phyloP scores from a whole-genome alignment of 2,329 filamentous ascomycete species.

The Corynespora cassiicola region DNA sequence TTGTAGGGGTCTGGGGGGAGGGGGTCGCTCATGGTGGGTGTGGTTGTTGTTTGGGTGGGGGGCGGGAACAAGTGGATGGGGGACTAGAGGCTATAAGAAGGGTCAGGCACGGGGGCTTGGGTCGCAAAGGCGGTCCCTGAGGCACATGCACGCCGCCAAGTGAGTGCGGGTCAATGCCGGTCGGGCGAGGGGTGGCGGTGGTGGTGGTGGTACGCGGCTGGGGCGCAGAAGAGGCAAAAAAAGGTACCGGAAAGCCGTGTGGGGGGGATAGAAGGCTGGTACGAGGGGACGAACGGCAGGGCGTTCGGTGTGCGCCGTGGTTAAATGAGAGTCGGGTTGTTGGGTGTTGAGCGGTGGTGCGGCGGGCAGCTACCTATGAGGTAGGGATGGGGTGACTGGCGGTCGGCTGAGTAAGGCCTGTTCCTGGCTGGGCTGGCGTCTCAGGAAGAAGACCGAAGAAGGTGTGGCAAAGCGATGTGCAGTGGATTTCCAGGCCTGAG shows the following conservation, averaged over 20 bases:
- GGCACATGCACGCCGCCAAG: conserved; percentile 17
- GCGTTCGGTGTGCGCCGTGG: conserved; percentile 4
- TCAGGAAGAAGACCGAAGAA: conserved; percentile 7
- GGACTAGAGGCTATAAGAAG: conserved; percentile 14
- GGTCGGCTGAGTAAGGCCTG: conserved; percentile 9
- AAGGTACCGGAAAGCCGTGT: neutral
- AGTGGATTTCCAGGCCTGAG: too few species aligned
- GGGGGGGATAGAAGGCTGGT: neutral
- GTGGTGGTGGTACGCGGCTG: conserved; percentile 27
- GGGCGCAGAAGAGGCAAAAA: conserved; percentile 11
- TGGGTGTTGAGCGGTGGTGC: conserved; percentile 1
- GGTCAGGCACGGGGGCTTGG: conserved; percentile 3
- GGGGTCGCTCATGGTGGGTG: conserved; percentile 56
- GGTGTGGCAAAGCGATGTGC: conserved; percentile 10
- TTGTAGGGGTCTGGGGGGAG: conserved; percentile 78
- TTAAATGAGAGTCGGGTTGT: conserved; percentile 6
- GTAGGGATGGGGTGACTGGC: conserved; percentile 4
- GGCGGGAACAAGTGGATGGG: conserved; percentile 6
- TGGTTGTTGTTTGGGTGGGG: conserved; percentile 8
- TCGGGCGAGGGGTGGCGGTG: conserved; percentile 22
- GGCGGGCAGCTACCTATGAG: conserved; percentile 4
- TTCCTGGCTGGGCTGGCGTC: conserved; percentile 6
- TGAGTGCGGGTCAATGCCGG: conserved; percentile 13
- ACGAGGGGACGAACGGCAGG: conserved; percentile 5
- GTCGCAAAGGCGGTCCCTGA: conserved; percentile 3